A percentile compares a stretch with the other conserved stretches of the same genome.
phyloP scores from a whole-genome alignment of 2,329 filamentous ascomycete species.

The Emericellopsis cladophorae region DNA sequence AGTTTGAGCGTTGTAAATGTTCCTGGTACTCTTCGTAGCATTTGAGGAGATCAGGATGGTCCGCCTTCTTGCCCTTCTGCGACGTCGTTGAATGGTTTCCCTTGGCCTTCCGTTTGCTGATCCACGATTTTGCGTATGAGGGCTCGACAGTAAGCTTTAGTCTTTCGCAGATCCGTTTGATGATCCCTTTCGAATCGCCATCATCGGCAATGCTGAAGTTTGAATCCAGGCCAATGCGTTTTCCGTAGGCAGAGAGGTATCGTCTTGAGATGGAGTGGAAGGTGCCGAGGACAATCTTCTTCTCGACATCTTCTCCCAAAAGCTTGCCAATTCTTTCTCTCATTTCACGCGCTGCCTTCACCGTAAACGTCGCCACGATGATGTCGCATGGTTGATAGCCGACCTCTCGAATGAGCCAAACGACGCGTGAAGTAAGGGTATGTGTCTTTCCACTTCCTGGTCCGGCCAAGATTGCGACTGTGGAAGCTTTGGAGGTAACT shows the following conservation, averaged over 20 bases:
- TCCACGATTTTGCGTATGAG: conserved; percentile 57
- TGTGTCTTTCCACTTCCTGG: conserved; percentile 82
- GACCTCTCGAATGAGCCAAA: conserved; percentile 66
- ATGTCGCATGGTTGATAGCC: conserved; percentile 73
- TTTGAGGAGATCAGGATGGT: conserved; percentile 48
- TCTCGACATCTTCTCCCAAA: conserved; percentile 67
- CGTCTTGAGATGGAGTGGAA: conserved; percentile 88
- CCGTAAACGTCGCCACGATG: conserved; percentile 92
- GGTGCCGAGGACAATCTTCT: conserved; percentile 73
- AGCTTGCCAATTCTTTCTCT: conserved; percentile 69
- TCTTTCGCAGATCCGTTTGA: conserved; percentile 75
- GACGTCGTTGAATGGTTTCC: conserved; percentile 32
- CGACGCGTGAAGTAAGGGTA: conserved; percentile 83
- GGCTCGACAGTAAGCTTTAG: conserved; percentile 56
- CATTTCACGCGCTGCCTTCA: conserved; percentile 92
- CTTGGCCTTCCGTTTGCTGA: conserved; percentile 54
- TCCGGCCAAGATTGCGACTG: conserved; percentile 54
- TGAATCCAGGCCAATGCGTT: conserved; percentile 66
- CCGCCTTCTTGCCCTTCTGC: conserved; percentile 16
- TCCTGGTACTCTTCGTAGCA: conserved; percentile 68
- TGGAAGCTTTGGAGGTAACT: conserved; percentile 37
- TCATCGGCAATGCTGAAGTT: conserved; percentile 89
- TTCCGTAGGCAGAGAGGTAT: conserved; percentile 74
- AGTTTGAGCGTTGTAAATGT: conserved; percentile 60
- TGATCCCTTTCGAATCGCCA: conserved; percentile 64